These are phyloP conservation scores for Rhinocladiella mackenziei DNA, from an alignment of 2,329 filamentous ascomycete genomes.

Conservation along the genomic window DNA sequence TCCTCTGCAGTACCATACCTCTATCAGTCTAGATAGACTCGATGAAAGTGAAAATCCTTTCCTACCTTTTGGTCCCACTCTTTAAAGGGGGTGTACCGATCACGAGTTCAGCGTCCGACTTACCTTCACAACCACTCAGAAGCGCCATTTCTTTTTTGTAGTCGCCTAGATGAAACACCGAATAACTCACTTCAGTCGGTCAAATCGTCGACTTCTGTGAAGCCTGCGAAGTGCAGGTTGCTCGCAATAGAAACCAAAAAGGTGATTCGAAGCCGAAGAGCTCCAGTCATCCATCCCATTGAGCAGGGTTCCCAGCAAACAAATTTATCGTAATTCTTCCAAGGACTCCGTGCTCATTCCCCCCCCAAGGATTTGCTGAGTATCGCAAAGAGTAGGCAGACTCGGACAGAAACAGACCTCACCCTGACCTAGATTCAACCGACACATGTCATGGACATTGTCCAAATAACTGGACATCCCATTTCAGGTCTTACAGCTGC, in stretches of 20 bases:
- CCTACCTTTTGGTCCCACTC: no score
- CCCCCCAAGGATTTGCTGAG: no score
- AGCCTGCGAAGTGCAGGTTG: conserved; percentile 1
- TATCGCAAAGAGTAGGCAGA: neutral
- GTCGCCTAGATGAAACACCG: conserved; percentile 7
- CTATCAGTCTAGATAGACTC: conserved; percentile 13
- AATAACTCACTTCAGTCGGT: neutral
- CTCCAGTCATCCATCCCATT: no score
- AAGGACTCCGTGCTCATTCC: no score
- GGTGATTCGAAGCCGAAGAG: no score
- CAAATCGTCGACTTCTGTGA: conserved; percentile 5
- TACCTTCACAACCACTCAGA: neutral
- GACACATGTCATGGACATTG: neutral
- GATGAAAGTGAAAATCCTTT: no score
- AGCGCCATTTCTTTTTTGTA: neutral
- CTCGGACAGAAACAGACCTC: conserved; percentile 9
- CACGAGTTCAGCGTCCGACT: no score
- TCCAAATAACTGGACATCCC: neutral
- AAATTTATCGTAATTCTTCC: no score
- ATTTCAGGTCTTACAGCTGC: neutral
- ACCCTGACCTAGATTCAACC: conserved; percentile 7
- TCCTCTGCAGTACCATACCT: conserved; percentile 2
- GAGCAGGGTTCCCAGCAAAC: no score
- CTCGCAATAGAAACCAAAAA: conserved; percentile 7
- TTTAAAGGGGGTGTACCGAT: no score